A percentile compares a stretch with the other conserved stretches of the same genome.
These are phyloP conservation scores for Drosera spatulata DNA, from an alignment of 179 eudicot genomes.

Conservation along the genomic window DNA sequence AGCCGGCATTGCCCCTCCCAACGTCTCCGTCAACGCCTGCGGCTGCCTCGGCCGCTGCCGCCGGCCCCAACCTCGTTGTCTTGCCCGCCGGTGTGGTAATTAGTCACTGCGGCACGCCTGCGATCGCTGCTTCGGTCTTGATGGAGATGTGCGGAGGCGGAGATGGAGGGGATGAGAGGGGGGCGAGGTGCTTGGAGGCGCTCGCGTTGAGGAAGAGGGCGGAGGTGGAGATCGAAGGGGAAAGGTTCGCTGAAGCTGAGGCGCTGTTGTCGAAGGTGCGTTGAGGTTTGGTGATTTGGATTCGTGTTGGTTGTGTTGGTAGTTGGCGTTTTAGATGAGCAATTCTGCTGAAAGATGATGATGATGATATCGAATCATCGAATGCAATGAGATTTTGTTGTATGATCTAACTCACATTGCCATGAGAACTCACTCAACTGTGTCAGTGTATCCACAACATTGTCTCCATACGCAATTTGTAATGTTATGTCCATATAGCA, in stretches of 20 bases:
- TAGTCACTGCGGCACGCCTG: slow-evolving; percentile 58
- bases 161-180: slow-evolving; percentile 10
- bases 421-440: no score
- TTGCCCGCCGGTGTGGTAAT: slow-evolving; percentile 40
- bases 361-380: no score
- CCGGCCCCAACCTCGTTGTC: slow-evolving; percentile 65
- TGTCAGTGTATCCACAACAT: no score
- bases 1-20: slow-evolving; percentile 54
- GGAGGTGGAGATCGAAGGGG: slow-evolving; percentile 28
- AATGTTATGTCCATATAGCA: no score
- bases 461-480: no score
- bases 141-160: slow-evolving; percentile 8
- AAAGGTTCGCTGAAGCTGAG: slow-evolving; percentile 28
- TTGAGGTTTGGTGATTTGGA: no score
- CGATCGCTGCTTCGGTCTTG: slow-evolving; percentile 41
- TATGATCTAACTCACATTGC: no score
- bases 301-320: no score
- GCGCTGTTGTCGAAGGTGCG: slow-evolving; percentile 47
- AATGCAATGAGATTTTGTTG: no score
- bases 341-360: no score
- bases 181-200: slow-evolving; percentile 35
- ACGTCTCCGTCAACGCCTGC: slow-evolving; percentile 31
- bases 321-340: no score
- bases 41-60: slow-evolving; percentile 20
- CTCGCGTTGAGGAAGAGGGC: slow-evolving; percentile 71